A percentile compares a stretch with the other conserved stretches of the same genome.
phyloP scores from a whole-genome alignment of 140 eudicot species.

The Erigeron philadelphicus region DNA sequence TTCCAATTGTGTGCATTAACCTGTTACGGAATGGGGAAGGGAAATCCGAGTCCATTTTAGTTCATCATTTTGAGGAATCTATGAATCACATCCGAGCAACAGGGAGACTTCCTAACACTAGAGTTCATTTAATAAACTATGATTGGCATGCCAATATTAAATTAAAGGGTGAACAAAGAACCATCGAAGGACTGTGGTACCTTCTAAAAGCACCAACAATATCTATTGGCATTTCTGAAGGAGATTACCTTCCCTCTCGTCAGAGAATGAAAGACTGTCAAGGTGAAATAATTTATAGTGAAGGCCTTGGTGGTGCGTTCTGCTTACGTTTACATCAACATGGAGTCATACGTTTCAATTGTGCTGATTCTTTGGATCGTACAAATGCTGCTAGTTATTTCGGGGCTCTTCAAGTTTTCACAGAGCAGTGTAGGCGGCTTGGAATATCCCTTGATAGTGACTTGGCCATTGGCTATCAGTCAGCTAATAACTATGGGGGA shows the following conservation, averaged over 20 bases:
- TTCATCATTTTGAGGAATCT: slow-evolving; percentile 76
- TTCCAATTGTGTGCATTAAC: slow-evolving; percentile 71
- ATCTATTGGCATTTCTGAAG: slow-evolving; percentile 81
- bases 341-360: slow-evolving; percentile 87
- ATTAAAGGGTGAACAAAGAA: slow-evolving; percentile 78
- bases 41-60: slow-evolving; percentile 63
- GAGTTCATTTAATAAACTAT: slow-evolving; percentile 68
- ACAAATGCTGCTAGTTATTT: slow-evolving; percentile 98
- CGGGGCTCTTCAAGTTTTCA: slow-evolving; percentile 94
- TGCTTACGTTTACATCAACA: slow-evolving; percentile 86
- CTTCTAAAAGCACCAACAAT: slow-evolving; percentile 78
- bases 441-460: slow-evolving; percentile 95
- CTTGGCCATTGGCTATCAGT: slow-evolving; percentile 64
- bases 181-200: slow-evolving; percentile 90
- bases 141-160: slow-evolving; percentile 95
- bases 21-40: slow-evolving; percentile 68
- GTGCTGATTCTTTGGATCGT: slow-evolving; percentile 96
- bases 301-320: slow-evolving; percentile 71
- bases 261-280: slow-evolving; percentile 72
- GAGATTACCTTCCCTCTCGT: slow-evolving; percentile 89
- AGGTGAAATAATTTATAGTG: slow-evolving; percentile 74
- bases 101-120: slow-evolving; percentile 65
- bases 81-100: slow-evolving; percentile 59
- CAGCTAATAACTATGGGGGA: slow-evolving; percentile 58
- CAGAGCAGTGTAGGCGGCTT: slow-evolving; percentile 91